Evolutionary conservation across 768 basidiomycete species (phyloP), one percentile per base, ranked within the genome.

Genomic region (Auriscalpium microsporum): DNA sequence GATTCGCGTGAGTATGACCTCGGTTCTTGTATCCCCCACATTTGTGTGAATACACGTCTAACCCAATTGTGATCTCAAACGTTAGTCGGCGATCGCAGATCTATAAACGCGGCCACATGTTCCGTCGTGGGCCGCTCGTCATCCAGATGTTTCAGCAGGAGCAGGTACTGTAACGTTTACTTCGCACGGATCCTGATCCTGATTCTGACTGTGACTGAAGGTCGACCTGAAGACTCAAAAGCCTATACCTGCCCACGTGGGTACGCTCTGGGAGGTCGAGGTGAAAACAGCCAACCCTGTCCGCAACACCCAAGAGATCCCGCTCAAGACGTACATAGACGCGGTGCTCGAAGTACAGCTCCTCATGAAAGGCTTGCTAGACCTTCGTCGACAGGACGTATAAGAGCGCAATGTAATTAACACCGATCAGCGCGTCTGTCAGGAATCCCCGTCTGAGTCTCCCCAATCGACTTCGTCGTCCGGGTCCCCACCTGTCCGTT

Each of bases 121-220:
- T 92, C 66, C 75, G 86, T 33, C 73, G 85, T 55, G 89, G 88
- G 1, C 65, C 74, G 16, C 73, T 92, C 11, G 73, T 86, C 14
- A 87, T 92, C 53, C 80, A 85, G 58, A 87, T 91, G 83, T 89
- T 87, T 67, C 88, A 90, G 68, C 86, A 90, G 68, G 90, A 90
- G 69, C 83, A 87, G 72, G 89, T 84, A 67, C n/a, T n/a, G n/a
- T n/a, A n/a, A n/a, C 55, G 68, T 64, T 33, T 23, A 47, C 45
- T 56, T 47, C 42, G 9, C 49, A 21, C 34, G 23, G 47, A 53
- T 19, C 38, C 28, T 28, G 28, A 28, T 19, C 48, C 50, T 38
- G n/a, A 37, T 62, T 40, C 44, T 36, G 45, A 48, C 28, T 11
- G 42, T 19, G 49, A 38, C 48, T 51, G 13, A 50, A 92, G 88